Conservation (phyloP, 2,329 filamentous ascomycete genomes). For the Nigrograna mackinnonii region DNA sequence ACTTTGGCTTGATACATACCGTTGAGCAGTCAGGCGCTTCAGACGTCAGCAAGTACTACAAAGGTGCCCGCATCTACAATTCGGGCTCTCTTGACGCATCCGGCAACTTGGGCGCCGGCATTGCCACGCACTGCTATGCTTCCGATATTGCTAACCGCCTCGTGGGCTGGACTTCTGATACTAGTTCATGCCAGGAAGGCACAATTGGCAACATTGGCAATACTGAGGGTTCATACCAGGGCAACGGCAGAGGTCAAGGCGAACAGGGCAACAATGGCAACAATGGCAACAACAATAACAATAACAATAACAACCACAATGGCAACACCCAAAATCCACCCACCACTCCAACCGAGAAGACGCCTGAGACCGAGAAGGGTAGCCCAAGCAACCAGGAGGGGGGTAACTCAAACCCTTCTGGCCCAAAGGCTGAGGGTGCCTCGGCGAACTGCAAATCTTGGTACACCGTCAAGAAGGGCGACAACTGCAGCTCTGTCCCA, state of each 20-base stretch:
- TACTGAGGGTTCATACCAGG: conserved; percentile 5
- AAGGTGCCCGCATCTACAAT: conserved; percentile 55
- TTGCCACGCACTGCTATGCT: conserved; percentile 54
- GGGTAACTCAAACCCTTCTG: too few species aligned
- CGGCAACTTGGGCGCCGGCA: conserved; percentile 45
- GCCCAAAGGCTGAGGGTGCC: conserved; percentile 14
- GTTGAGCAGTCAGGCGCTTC: conserved; percentile 30
- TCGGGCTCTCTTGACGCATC: conserved; percentile 44
- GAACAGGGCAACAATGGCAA: conserved; percentile 7
- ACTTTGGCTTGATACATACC: conserved; percentile 48
- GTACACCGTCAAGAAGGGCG: conserved; percentile 34
- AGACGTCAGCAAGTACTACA: conserved; percentile 48
- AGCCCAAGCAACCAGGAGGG: conserved; percentile 4
- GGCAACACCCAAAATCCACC: conserved; percentile 5
- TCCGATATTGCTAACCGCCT: conserved; percentile 56
- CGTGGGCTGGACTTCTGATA: conserved; percentile 40
- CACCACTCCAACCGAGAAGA: neutral
- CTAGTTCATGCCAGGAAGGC: conserved; percentile 18
- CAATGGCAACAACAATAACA: conserved; percentile 5
- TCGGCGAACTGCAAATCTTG: conserved; percentile 29
- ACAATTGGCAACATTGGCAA: conserved; percentile 17
- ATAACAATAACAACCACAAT: conserved; percentile 1
- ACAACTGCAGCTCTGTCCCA: conserved; percentile 33
- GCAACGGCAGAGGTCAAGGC: conserved; percentile 3
- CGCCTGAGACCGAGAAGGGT: conserved; percentile 4